Evolutionary conservation across 768 basidiomycete species (phyloP), one percentile per base, ranked within the genome.

Genomic region (Termitomyces sp.): DNA sequence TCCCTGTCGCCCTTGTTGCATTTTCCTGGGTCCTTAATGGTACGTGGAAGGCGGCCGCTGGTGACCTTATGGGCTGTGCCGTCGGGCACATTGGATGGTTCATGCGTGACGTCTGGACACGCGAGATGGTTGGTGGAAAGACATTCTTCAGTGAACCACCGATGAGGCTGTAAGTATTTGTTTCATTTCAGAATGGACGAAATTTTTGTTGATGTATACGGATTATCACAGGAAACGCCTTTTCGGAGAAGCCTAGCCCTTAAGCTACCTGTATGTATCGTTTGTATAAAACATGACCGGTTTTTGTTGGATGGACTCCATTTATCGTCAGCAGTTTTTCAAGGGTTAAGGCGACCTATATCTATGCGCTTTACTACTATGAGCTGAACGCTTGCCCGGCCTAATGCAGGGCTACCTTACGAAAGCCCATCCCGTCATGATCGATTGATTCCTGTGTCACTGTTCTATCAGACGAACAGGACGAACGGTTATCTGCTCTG

Each of bases 81-180:
- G 93, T 95, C 0, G 94, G 93, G 1, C 91, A 95, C 68, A 73
- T 93, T 20, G 87, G 87, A 12, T 92, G 89, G 89, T 92, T 92
- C 71, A 64, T 93, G 68, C 76, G 89, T 45, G 91, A 94, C 61
- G 92, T 93, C 0, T 93, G 92, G 91, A 81, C 83, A n/a, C 75
- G 91, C 57, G 91, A 94, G 73, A 91, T 93, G 88, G 71, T 86
- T 2, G 92, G 91, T 15, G 89, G 90, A 0, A 78, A 79, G 60
- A 86, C 84, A 0, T 68, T 88, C 24, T 80, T 92, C 61, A 91
- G 83, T 61, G 87, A 92, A 55, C 83, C 91, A 0, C 91, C 91
- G 4, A 75, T 78, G 20, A 62, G 77, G 54, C 64, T 93, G 91
- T 93, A 67, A 76, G 91, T 82, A 11, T 20, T 55, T 55, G 4